Percentiles rank a stretch among this genome's conserved stretches.
These are phyloP conservation scores for Nothomitra cinnamomea DNA, from an alignment of 2,329 filamentous ascomycete genomes.

Conservation along the genomic window DNA sequence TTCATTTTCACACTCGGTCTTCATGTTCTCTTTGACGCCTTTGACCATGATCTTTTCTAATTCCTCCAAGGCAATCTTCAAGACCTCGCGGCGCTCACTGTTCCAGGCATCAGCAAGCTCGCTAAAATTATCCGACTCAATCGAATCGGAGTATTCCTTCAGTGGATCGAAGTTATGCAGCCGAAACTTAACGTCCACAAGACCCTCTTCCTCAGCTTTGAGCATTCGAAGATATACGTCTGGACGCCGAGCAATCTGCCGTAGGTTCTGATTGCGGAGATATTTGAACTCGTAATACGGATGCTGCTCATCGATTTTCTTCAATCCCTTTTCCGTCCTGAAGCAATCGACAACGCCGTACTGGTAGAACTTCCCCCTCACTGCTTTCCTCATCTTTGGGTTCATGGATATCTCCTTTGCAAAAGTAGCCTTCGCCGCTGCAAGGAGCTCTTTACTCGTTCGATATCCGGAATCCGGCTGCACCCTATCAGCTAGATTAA, in stretches of 20 bases:
- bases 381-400: constrained; percentile 75
- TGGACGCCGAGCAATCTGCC: constrained; percentile 63
- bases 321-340: constrained; percentile 84
- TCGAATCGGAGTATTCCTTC: constrained; percentile 60
- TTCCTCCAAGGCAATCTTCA: constrained; percentile 67
- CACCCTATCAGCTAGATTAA: constrained; percentile 62
- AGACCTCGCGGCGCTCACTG: constrained; percentile 63
- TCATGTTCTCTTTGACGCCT: constrained; percentile 85
- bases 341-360: constrained; percentile 72
- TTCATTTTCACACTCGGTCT: constrained; percentile 84
- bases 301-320: constrained; percentile 85
- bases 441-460: constrained; percentile 58
- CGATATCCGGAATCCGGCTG: constrained; percentile 65
- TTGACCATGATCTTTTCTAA: constrained; percentile 73
- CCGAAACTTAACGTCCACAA: constrained; percentile 69
- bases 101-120: constrained; percentile 95
- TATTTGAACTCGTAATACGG: constrained; percentile 98
- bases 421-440: constrained; percentile 71
- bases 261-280: constrained; percentile 71
- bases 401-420: constrained; percentile 79
- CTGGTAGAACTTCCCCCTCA: constrained; percentile 69
- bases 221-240: constrained; percentile 95
- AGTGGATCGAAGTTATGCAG: constrained; percentile 66
- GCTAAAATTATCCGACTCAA: constrained; percentile 89
- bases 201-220: constrained; percentile 83